Base-by-base conservation (phyloP, 176 grass and related monocot genomes). In the Oryza brachyantha region DNA sequence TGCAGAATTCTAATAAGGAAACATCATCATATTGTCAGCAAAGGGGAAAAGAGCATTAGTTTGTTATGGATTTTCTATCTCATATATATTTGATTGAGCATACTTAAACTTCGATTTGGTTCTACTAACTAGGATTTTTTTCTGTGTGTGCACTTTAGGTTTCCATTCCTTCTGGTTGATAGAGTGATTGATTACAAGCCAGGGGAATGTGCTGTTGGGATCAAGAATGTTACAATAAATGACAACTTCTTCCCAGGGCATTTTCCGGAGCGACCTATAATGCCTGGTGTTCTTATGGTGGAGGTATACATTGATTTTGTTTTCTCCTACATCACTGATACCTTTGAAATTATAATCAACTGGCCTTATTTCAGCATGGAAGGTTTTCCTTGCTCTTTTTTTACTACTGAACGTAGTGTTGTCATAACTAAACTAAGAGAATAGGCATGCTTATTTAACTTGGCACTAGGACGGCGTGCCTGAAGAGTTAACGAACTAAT, bases 151-250 rank as follows among this genome's bases (percentile, higher is more conserved):
- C 61, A 39, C 75, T 12, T 34, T 81, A 86, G 84, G 80, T 88
- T 94, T 38, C 94, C 94, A 25, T 97, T 97, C 79, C 87, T 97
- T 68, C 41, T 97, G 42, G 94, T 97, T 58, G 94, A 97, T 81
- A 86, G 91, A 86, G 91, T 97, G 40, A 92, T 97, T 28, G 94
- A 97, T 71, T 94, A 90, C 89, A 90, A 89, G 64, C 84, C 82
- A 73, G 86, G 86, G 38, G 80, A 88, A 50, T 88, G 83, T 27
- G 86, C 86, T 13, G 86, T 88, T 29, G 80, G 59, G 13, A 88
- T 88, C 54, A 97, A 97, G 84, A 97, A 97, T 71, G 87, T 97
- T 46, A 94, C 95, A 0, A 97, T 97, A 74, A 97, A 97, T 38
- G 95, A 97, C 70, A 92, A 97, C 64, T 97, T 97, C 43, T 97